A percentile compares a stretch with the other conserved stretches of the same genome.
phyloP scores from a whole-genome alignment of 2,329 filamentous ascomycete species.

The Dothistroma pini region DNA sequence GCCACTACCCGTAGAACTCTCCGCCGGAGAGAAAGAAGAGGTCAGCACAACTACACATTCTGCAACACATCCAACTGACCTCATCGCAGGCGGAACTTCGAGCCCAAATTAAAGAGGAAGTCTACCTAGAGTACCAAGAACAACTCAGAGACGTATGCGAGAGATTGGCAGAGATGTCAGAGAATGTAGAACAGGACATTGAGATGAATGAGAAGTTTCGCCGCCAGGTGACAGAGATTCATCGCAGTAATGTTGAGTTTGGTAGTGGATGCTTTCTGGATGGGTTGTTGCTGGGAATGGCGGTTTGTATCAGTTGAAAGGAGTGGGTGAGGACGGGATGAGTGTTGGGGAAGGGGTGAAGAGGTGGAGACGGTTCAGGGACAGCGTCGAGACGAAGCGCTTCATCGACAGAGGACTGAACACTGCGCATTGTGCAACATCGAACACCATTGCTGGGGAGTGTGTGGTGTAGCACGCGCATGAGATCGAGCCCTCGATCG shows the following conservation, averaged over 20 bases:
- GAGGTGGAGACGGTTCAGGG: too few species aligned
- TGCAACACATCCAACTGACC: not conserved
- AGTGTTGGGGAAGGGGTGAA: too few species aligned
- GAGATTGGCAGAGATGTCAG: not conserved
- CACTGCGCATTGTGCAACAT: too few species aligned
- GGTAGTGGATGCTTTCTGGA: not conserved
- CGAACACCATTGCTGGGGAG: too few species aligned
- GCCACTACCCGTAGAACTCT: not conserved
- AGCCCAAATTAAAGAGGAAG: not conserved
- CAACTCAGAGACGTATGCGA: not conserved
- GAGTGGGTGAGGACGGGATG: not conserved
- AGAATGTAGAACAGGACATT: not conserved
- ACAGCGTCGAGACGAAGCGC: too few species aligned
- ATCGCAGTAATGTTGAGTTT: not conserved
- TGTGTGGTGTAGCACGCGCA: too few species aligned
- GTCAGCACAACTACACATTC: not conserved
- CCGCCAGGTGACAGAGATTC: not conserved
- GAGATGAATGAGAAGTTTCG: not conserved
- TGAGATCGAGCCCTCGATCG: too few species aligned
- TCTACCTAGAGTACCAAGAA: not conserved
- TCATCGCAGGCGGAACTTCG: not conserved
- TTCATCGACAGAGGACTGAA: too few species aligned
- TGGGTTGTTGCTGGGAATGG: not conserved
- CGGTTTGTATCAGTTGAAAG: not conserved
- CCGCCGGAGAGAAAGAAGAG: not conserved